A percentile compares a stretch with the other conserved stretches of the same genome.
Evolutionary conservation across 1,284 basidiomycete genomes (phyloP).

Genomic region (Ceratorhiza oryzae-sativae): DNA sequence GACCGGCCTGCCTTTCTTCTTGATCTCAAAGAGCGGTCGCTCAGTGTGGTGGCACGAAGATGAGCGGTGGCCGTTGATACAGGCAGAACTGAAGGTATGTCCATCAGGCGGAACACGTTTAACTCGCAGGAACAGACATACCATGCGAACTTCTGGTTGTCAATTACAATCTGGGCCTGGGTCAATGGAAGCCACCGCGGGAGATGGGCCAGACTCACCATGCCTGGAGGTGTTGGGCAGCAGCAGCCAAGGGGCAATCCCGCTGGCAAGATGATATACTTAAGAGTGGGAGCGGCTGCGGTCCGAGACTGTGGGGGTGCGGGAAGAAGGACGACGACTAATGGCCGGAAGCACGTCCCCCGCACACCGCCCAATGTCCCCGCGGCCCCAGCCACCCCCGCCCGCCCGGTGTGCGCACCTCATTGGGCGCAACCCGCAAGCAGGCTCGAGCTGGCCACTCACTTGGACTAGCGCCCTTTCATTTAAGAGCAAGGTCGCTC

Average conservation of each 20-base stretch:
- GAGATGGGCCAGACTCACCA: constrained; percentile 4
- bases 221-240: background rate
- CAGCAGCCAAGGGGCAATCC: background rate
- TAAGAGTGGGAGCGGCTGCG: constrained; percentile 13
- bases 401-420: background rate
- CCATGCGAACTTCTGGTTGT: constrained; percentile 44
- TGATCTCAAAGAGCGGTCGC: constrained; percentile 44
- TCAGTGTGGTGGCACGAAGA: constrained; percentile 44
- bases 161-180: constrained; percentile 40
- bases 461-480: background rate
- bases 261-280: constrained; percentile 26
- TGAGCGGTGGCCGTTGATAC: constrained; percentile 45
- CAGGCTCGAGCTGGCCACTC: background rate
- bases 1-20: constrained; percentile 44
- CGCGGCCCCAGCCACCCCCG: too few relatives aligned
- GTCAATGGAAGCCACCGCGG: constrained; percentile 5
- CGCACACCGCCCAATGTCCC: background rate
- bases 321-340: constrained; percentile 10
- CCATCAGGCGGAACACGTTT: constrained; percentile 8
- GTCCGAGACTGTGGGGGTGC: constrained; percentile 19
- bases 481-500: background rate
- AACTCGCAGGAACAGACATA: constrained; percentile 8
- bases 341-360: constrained; percentile 21
- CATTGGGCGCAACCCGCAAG: background rate
- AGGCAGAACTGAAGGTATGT: constrained; percentile 41